Conservation (phyloP, 768 basidiomycete genomes). For the Boletus insuetus region DNA sequence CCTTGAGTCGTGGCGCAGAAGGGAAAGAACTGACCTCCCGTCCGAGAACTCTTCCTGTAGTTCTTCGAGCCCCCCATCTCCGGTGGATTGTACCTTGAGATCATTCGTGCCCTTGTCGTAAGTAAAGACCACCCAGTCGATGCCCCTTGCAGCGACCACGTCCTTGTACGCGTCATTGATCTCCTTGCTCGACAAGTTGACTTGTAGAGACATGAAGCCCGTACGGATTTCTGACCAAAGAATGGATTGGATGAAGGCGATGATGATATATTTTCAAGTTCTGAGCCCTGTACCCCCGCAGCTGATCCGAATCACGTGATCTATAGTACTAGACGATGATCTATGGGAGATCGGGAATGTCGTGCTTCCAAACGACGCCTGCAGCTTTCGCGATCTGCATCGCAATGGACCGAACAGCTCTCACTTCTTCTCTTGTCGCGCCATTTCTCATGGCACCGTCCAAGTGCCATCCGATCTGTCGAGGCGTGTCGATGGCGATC, state of each 20-base stretch:
- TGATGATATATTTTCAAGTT: too few relatives aligned
- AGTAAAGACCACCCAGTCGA: constrained; percentile 79
- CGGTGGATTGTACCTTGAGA: constrained; percentile 81
- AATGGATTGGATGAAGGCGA: too few relatives aligned
- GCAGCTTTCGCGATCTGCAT: constrained; percentile 47
- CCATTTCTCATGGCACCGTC: constrained; percentile 53
- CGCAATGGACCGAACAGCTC: constrained; percentile 53
- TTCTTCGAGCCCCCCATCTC: constrained; percentile 86
- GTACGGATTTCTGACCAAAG: background rate
- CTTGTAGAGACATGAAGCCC: constrained; percentile 73
- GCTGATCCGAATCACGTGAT: constrained; percentile 16
- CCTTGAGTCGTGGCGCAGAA: background rate
- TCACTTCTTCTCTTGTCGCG: constrained; percentile 50
- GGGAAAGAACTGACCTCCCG: constrained; percentile 58
- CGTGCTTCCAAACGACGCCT: constrained; percentile 52
- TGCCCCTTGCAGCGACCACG: constrained; percentile 61
- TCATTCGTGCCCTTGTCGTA: constrained; percentile 83
- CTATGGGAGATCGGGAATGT: constrained; percentile 43
- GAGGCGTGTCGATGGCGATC: constrained; percentile 59
- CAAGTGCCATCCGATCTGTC: constrained; percentile 66
- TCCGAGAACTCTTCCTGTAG: constrained; percentile 94
- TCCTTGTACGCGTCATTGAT: constrained; percentile 73
- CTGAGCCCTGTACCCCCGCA: background rate
- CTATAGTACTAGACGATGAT: background rate
- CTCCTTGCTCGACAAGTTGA: constrained; percentile 74